phyloP scores from a whole-genome alignment of 208 protist species.

The Acanthamoeba sp. region DNA sequence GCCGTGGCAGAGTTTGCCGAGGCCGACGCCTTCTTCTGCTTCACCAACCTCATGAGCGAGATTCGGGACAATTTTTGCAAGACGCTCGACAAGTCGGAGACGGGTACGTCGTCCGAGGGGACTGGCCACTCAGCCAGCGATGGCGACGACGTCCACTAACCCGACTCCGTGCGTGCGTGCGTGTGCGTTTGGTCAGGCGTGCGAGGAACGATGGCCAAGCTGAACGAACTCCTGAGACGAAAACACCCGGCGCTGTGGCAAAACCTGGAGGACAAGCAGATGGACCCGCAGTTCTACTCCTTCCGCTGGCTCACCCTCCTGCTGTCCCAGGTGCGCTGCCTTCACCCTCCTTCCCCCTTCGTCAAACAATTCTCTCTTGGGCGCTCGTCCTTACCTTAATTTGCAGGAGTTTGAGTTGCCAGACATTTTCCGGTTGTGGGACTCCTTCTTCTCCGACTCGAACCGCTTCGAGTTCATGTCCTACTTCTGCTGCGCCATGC shows the following conservation, averaged over 20 bases:
- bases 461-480: conserved; percentile 85
- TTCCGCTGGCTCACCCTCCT: conserved; percentile 90
- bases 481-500: conserved; percentile 87
- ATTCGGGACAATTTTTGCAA: conserved; percentile 84
- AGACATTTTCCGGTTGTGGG: conserved; percentile 90
- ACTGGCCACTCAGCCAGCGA: too few species aligned
- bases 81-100: conserved; percentile 78
- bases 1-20: conserved; percentile 76
- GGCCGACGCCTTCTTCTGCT: conserved; percentile 92
- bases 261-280: conserved; percentile 58
- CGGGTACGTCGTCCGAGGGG: conserved; percentile 64
- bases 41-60: conserved; percentile 90
- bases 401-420: conserved; percentile 91
- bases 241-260: conserved; percentile 70
- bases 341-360: not conserved
- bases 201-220: conserved; percentile 38
- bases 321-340: conserved; percentile 76
- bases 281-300: conserved; percentile 85
- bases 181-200: not conserved
- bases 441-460: conserved; percentile 90
- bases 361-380: not conserved
- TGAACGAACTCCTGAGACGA: conserved; percentile 58
- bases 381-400: conserved; percentile 49
- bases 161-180: not conserved
- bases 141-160: too few species aligned